These are phyloP conservation scores for Vinca minor DNA, from an alignment of 257 asterid species.

Conservation along the genomic window DNA sequence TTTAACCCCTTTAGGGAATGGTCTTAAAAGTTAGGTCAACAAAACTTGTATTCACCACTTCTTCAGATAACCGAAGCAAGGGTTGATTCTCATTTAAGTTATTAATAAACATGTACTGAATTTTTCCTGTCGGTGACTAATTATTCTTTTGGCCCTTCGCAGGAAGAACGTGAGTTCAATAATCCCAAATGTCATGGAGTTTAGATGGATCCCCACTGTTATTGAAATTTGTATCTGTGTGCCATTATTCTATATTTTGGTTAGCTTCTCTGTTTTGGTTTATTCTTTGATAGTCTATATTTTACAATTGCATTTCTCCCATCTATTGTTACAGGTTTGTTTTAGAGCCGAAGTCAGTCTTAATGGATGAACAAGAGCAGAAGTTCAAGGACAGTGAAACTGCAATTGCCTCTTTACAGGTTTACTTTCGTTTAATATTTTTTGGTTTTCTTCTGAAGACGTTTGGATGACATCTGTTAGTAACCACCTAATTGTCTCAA, in stretches of 20 bases:
- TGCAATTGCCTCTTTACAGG: conserved; percentile 73
- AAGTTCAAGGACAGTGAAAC: conserved; percentile 77
- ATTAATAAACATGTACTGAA: neutral
- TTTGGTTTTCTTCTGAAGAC: conserved; percentile 4
- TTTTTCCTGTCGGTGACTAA: neutral
- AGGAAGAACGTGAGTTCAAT: conserved; percentile 42
- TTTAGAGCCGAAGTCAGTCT: conserved; percentile 69
- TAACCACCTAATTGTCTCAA: no score
- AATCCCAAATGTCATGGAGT: neutral
- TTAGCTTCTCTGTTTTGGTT: neutral
- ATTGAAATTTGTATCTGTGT: neutral
- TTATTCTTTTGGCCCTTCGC: conserved; percentile 11
- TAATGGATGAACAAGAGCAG: conserved; percentile 74
- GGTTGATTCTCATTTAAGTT: neutral
- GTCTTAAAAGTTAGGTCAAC: neutral
- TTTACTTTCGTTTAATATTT: conserved; percentile 19
- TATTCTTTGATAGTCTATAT: neutral
- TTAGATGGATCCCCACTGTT: conserved; percentile 1
- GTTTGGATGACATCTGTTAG: no score
- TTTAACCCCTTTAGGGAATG: neutral
- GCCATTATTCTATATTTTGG: neutral
- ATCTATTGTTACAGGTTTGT: conserved; percentile 51
- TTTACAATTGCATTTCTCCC: conserved; percentile 7
- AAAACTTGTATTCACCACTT: neutral
- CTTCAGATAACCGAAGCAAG: neutral